Evolutionary conservation across 2,329 filamentous ascomycete genomes (phyloP).

Genomic region (Colletotrichum abscissum): DNA sequence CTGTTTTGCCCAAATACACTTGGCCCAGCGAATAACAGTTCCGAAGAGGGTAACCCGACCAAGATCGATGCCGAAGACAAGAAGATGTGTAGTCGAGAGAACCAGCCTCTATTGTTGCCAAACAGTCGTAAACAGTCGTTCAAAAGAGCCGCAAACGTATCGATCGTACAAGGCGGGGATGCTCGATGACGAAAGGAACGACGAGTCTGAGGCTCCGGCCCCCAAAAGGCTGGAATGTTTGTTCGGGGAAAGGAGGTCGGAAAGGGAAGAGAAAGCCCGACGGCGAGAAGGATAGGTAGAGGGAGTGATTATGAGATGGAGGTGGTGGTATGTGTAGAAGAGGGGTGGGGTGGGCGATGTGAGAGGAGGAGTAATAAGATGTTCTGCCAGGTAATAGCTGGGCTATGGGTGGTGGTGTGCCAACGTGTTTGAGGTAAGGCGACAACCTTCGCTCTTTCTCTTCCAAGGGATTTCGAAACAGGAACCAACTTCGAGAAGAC

Average conservation of each 20-base stretch:
- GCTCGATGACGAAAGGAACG: background rate
- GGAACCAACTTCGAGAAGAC: background rate
- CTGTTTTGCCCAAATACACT: background rate
- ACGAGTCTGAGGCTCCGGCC: constrained; percentile 6
- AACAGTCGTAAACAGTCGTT: background rate
- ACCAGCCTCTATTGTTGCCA: constrained; percentile 18
- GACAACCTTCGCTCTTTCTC: background rate
- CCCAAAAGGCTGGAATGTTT: background rate
- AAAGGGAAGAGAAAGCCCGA: background rate
- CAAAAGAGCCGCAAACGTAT: too few relatives aligned
- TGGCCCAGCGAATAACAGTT: background rate
- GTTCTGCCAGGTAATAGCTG: background rate
- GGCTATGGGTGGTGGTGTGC: background rate
- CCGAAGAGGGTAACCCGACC: too few relatives aligned
- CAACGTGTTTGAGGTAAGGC: background rate
- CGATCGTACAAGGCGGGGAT: background rate
- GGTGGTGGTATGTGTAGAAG: background rate
- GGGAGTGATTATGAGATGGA: background rate
- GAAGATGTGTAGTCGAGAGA: constrained; percentile 13
- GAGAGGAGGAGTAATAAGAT: background rate
- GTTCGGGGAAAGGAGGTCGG: background rate
- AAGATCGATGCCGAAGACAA: too few relatives aligned
- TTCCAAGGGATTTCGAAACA: background rate
- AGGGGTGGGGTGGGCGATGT: background rate
- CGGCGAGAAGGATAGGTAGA: background rate